A percentile compares a stretch with the other conserved stretches of the same genome.
phyloP scores from a whole-genome alignment of 2,329 filamentous ascomycete species.

The Xylariaceae sp. region DNA sequence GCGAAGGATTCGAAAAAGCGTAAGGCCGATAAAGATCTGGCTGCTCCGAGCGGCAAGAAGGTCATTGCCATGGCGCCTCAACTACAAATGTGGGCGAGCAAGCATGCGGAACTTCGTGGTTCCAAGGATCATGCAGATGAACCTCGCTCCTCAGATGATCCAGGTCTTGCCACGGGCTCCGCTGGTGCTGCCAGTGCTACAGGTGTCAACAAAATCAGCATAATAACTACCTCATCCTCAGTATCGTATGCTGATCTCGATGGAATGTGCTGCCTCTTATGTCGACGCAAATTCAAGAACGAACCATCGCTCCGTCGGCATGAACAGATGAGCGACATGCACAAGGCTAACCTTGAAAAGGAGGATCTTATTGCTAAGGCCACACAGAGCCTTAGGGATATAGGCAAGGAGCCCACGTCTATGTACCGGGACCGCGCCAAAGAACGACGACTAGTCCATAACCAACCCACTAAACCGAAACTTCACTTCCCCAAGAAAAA shows the following conservation, averaged over 20 bases:
- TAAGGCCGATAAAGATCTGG: slow-evolving; percentile 46
- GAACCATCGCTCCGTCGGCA: slow-evolving; percentile 39
- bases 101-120: slow-evolving; percentile 62
- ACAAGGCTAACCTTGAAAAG: slow-evolving; percentile 34
- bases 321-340: slow-evolving; percentile 42
- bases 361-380: slow-evolving; percentile 30
- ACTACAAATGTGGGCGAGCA: slow-evolving; percentile 66
- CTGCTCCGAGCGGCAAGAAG: slow-evolving; percentile 38
- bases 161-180: slow-evolving; percentile 24
- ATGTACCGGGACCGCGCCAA: slow-evolving; percentile 62
- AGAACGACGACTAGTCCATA: slow-evolving; percentile 58
- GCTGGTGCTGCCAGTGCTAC: slow-evolving; percentile 26
- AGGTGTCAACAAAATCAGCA: slow-evolving; percentile 15
- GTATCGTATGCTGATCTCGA: slow-evolving; percentile 57
- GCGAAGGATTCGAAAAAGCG: slow-evolving; percentile 34
- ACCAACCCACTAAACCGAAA: slow-evolving; percentile 52
- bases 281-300: slow-evolving; percentile 39
- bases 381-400: slow-evolving; percentile 29
- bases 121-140: slow-evolving; percentile 35
- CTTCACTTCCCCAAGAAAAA: slow-evolving; percentile 29
- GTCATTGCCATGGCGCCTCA: slow-evolving; percentile 57
- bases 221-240: slow-evolving; percentile 31
- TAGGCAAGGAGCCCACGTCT: slow-evolving; percentile 33
- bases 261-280: slow-evolving; percentile 39
- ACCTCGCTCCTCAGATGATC: slow-evolving; percentile 33